phyloP scores from a whole-genome alignment of 176 grass and related monocot genomes.

The Rhynchospora breviuscula region DNA sequence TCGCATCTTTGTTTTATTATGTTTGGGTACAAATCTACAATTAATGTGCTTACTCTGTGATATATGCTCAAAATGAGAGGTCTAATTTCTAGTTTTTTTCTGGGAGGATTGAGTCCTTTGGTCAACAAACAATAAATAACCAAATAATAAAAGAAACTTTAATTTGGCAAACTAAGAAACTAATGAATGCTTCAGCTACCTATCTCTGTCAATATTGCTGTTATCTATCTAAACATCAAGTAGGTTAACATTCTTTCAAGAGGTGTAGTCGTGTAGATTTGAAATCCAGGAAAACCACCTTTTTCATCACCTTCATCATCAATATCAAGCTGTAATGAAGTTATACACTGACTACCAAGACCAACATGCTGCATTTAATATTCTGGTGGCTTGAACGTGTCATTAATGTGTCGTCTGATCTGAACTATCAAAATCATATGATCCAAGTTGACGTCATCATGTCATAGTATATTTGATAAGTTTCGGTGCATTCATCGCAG shows the following conservation, averaged over 20 bases:
- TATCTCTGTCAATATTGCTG: neutral
- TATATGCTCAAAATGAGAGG: neutral
- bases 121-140: neutral
- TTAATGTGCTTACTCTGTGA: neutral
- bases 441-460: neutral
- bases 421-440: neutral
- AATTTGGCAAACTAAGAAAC: neutral
- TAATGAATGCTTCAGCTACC: neutral
- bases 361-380: neutral
- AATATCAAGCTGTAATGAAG: neutral
- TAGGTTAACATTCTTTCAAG: neutral
- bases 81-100: neutral
- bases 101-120: too few relatives aligned
- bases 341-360: too few relatives aligned
- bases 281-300: neutral
- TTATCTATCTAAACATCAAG: neutral
- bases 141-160: neutral
- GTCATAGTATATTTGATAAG: neutral
- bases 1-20: conserved; percentile 8
- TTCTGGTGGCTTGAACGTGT: neutral
- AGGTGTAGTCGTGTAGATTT: neutral
- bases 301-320: neutral
- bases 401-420: neutral
- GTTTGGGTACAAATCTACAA: neutral
- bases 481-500: neutral